Evolutionary conservation across 768 basidiomycete species (phyloP).

Genomic region (Sporobolomyces pararoseus): DNA sequence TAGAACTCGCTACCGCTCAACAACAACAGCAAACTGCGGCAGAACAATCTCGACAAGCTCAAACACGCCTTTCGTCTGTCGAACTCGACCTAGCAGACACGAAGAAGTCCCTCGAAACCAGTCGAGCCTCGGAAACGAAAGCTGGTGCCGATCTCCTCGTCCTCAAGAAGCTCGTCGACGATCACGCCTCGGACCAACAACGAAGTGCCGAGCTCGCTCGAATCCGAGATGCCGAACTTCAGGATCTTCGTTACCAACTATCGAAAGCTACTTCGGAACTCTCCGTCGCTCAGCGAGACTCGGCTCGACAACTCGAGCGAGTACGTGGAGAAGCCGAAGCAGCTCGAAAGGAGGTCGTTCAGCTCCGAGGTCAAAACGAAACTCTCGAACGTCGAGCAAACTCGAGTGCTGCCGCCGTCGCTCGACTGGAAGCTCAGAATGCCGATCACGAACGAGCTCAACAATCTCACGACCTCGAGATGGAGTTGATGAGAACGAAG

Average conservation of each 20-base stretch:
- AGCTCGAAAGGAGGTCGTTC: slow-evolving; percentile 49
- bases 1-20: slow-evolving; percentile 10
- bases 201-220: slow-evolving; percentile 77
- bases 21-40: slow-evolving; percentile 19
- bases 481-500: slow-evolving; percentile 23
- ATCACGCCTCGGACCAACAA: slow-evolving; percentile 80
- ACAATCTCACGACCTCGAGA: slow-evolving; percentile 36
- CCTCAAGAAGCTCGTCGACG: slow-evolving; percentile 73
- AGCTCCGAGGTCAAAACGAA: slow-evolving; percentile 40
- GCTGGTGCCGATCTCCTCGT: slow-evolving; percentile 81
- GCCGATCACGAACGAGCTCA: slow-evolving; percentile 47
- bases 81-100: slow-evolving; percentile 56
- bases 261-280: slow-evolving; percentile 64
- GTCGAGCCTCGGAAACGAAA: slow-evolving; percentile 50
- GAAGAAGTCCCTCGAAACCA: slow-evolving; percentile 48
- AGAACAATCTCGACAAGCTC: slow-evolving; percentile 54
- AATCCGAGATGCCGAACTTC: slow-evolving; percentile 79
- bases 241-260: slow-evolving; percentile 64
- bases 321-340: slow-evolving; percentile 63
- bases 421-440: slow-evolving; percentile 53
- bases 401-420: slow-evolving; percentile 63
- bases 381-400: slow-evolving; percentile 71
- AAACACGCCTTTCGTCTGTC: slow-evolving; percentile 55
- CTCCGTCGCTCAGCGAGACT: slow-evolving; percentile 58
- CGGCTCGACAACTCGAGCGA: neutral